Base-by-base conservation (phyloP, 2,329 filamentous ascomycete genomes). In the Penicillium sumatraense region DNA sequence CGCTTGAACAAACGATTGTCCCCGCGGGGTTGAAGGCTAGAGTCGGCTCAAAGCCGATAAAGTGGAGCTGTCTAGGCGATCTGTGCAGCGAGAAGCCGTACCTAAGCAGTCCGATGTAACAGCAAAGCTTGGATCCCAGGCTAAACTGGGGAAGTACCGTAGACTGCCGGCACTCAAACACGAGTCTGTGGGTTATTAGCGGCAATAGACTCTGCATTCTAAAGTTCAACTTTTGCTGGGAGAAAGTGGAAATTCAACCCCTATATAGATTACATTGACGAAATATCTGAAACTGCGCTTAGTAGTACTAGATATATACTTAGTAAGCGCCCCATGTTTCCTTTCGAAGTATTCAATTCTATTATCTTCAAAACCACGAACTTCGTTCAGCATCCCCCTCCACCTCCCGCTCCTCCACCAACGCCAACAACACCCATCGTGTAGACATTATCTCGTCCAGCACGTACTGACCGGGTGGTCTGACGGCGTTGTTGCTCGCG, bases 401-500 rank as follows among this genome's bases (percentile, higher is more conserved):
- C 46, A 35, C 29, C 16, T 10, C 44, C 26, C n/a, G n/a, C n/a
- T 13, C 27, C 46, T 3, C 46, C 46, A 23, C 46, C 46, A 3
- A 31, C 5, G 3, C 21, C 33, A 1, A 27, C 46, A 21, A 27
- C 46, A n/a, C 46, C 46, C 46, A 38, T 38, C 11, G 46, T 49
- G 21, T 26, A 35, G 2, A 49, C 46, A 26, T 49, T 35, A 20
- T 49, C 46, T 24, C 29, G 27, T 24, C 46, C 46, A 7, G 27
- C 29, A 26, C 46, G 46, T 7, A 36, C 46, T 14, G 46, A 38
- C 18, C 46, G 29, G 14, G 46, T 49, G n/a, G 46, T 36, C 11
- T 49, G 46, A 21, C 46, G 46, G 14, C 46, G 46, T 27, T 49
- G 46, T 23, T 36, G 29, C 8, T 49, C 46, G 2, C 46, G 46